These are phyloP conservation scores for Ascoidea tarda DNA, from an alignment of 805 yeast species.

Conservation along the genomic window DNA sequence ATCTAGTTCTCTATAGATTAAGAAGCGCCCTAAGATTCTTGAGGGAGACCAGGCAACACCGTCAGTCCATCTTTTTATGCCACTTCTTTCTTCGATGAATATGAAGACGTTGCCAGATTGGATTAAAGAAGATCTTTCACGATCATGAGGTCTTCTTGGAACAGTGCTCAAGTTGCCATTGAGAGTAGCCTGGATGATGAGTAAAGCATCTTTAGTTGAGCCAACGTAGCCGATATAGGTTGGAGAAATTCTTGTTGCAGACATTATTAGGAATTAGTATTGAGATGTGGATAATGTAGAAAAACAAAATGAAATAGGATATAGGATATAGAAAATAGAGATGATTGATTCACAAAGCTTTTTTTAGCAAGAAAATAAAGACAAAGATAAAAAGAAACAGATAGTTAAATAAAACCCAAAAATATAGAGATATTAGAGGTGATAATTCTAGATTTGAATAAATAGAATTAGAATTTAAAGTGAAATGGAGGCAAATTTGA, in stretches of 20 bases:
- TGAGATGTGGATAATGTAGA: too few relatives aligned
- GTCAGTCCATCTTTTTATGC: constrained; percentile 92
- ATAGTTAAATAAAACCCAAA: too few relatives aligned
- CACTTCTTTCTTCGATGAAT: constrained; percentile 68
- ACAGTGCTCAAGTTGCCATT: constrained; percentile 46
- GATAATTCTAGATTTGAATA: too few relatives aligned
- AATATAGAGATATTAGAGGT: too few relatives aligned
- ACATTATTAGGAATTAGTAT: background rate
- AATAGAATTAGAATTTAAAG: too few relatives aligned
- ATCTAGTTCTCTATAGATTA: constrained; percentile 66
- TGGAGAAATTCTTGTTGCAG: constrained; percentile 4
- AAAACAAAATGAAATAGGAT: too few relatives aligned
- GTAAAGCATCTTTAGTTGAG: constrained; percentile 70
- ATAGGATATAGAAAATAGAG: too few relatives aligned
- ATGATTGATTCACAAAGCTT: too few relatives aligned
- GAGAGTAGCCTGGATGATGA: constrained; percentile 68
- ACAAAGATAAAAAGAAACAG: too few relatives aligned
- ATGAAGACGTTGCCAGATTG: constrained; percentile 73
- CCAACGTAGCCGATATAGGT: constrained; percentile 43
- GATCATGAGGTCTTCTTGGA: constrained; percentile 69
- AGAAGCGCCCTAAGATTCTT: constrained; percentile 71
- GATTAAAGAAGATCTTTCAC: constrained; percentile 54
- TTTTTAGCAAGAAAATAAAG: too few relatives aligned
- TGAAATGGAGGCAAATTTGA: too few relatives aligned
- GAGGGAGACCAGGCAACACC: constrained; percentile 94